Evolutionary conservation across 192 early-diverging fungal species (phyloP).

Genomic region (Piromyces sp.): DNA sequence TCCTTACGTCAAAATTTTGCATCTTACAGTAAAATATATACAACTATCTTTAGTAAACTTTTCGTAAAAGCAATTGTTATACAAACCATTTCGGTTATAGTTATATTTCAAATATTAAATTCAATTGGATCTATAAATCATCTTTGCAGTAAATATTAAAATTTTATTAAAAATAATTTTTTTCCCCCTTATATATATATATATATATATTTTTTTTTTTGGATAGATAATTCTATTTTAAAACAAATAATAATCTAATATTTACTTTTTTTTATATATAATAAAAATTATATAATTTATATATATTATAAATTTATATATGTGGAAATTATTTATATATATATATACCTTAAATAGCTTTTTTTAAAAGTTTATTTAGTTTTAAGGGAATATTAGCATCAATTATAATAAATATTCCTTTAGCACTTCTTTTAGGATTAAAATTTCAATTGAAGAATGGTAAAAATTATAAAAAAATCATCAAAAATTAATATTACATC

Average conservation of each 20-base stretch:
- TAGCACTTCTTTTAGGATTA: not conserved
- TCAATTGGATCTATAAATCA: not conserved
- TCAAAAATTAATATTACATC: no score
- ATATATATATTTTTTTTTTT: no score
- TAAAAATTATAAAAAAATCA: no score
- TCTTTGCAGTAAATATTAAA: not conserved
- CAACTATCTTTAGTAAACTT: not conserved
- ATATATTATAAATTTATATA: no score
- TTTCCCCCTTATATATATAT: no score
- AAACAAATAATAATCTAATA: no score
- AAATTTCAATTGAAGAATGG: not conserved
- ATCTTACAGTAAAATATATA: not conserved
- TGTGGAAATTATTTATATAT: no score
- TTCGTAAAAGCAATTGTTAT: not conserved
- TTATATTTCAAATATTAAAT: not conserved
- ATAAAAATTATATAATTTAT: no score
- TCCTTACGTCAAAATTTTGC: not conserved
- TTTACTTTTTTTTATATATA: no score
- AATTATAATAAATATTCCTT: not conserved
- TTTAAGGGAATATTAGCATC: not conserved
- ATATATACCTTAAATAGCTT: no score
- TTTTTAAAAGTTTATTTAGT: not conserved
- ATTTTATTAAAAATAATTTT: no score
- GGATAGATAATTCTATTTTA: no score
- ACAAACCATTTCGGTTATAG: not conserved